Evolutionary conservation across 805 yeast genomes (phyloP).

Genomic region (Candida maesae): DNA sequence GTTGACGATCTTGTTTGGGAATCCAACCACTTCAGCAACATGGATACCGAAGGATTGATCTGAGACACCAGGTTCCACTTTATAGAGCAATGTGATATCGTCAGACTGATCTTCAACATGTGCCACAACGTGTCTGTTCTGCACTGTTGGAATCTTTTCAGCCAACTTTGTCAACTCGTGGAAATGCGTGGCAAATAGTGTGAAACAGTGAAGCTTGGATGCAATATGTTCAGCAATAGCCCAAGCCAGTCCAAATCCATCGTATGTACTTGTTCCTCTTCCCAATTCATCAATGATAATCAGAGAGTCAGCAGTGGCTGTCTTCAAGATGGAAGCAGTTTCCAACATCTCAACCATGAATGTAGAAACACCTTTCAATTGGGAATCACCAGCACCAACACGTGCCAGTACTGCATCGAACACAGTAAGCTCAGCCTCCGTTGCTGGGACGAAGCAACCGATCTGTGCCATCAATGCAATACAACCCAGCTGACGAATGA

Average conservation of each 20-base stretch:
- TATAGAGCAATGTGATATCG: slow-evolving; percentile 84
- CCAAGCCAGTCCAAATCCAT: slow-evolving; percentile 98
- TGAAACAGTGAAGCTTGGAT: slow-evolving; percentile 64
- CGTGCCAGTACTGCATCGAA: slow-evolving; percentile 92
- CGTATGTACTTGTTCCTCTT: slow-evolving; percentile 76
- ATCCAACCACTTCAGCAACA: slow-evolving; percentile 93
- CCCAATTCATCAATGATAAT: slow-evolving; percentile 94
- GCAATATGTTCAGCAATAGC: slow-evolving; percentile 87
- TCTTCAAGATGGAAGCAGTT: slow-evolving; percentile 79
- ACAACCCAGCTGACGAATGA: slow-evolving; percentile 85
- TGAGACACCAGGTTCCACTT: slow-evolving; percentile 94
- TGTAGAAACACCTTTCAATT: slow-evolving; percentile 93
- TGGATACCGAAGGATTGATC: slow-evolving; percentile 97
- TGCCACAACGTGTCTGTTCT: slow-evolving; percentile 89
- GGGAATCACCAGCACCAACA: slow-evolving; percentile 99
- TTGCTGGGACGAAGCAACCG: slow-evolving; percentile 85
- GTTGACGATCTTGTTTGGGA: slow-evolving; percentile 81
- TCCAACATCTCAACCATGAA: slow-evolving; percentile 97
- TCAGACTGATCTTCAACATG: slow-evolving; percentile 58
- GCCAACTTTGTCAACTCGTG: slow-evolving; percentile 88
- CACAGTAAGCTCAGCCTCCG: slow-evolving; percentile 71
- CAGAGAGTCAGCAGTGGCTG: slow-evolving; percentile 74
- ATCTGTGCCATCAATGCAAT: slow-evolving; percentile 84
- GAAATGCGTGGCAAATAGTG: slow-evolving; percentile 95
- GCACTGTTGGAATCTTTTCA: slow-evolving; percentile 57